Evolutionary conservation across 2,329 filamentous ascomycete genomes (phyloP), one percentile per base, ranked within the genome.

Genomic region (Trichoderma sp.): DNA sequence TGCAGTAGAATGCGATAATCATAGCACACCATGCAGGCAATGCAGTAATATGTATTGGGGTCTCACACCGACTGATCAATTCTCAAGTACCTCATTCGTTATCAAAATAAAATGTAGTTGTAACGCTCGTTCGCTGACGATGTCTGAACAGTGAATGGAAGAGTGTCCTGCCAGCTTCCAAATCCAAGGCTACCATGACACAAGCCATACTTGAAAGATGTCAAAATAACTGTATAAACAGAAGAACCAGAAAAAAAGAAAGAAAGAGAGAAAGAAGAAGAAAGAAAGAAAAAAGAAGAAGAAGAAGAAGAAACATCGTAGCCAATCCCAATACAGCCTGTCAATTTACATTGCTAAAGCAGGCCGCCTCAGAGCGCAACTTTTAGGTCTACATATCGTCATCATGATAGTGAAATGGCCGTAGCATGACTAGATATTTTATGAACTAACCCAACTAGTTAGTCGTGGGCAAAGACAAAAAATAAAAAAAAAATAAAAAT

Each of bases 71-170:
- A 61, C 29, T 32, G 50, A 29, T 61, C 35, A 63, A 67, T 61
- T 54, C 27, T 63, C 10, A 35, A 17, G 39, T 48, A 48, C 52
- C 63, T 57, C 39, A 50, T 54, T 52, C 48, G 59, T 42, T 42
- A 59, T 67, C 61, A 39, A 50, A 42, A 54, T 25, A 42, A 29
- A 52, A 39, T 59, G 48, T 68, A 34, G 59, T 27, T 25, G 42
- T 53, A 68, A 58, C 52, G 53, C 58, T 57, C 25, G 53, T 53
- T 57, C 37, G 59, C 37, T 59, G 59, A 58, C 29, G 64, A 32
- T 22, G 59, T 58, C n/a, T 64, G 59, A 68, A 56, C 10, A 65
- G 60, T 67, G 64, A 59, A 54, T 56, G 66, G 50, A 64, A 68
- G 50, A 58, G 58, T 35, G 54, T 65, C 54, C 60, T 50, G 67